Conservation (phyloP, 2,329 filamentous ascomycete species). For the Fusarium coicis region DNA sequence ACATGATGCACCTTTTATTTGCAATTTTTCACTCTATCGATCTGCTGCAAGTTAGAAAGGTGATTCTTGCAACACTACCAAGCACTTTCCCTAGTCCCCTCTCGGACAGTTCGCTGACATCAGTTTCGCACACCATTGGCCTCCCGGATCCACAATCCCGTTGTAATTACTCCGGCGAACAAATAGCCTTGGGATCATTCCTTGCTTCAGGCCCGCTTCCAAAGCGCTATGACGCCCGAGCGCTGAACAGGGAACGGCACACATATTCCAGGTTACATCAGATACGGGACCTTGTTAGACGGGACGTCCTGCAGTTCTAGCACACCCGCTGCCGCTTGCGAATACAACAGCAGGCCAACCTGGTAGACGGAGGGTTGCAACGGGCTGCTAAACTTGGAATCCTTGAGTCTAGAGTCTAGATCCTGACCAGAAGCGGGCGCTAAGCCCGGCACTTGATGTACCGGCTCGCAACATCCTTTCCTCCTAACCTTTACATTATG, state of each 20-base stretch:
- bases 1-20: fast-evolving
- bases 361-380: not conserved
- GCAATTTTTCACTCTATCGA: no score
- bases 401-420: not conserved
- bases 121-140: fast-evolving
- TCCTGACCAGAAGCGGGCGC: not conserved
- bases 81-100: no score
- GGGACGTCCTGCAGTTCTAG: not conserved
- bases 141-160: fast-evolving
- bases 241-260: not conserved
- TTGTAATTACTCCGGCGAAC: not conserved
- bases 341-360: not conserved
- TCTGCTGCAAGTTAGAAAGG: fast-evolving
- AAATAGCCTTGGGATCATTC: not conserved
- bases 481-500: no score
- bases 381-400: not conserved
- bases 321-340: not conserved
- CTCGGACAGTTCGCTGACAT: not conserved
- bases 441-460: not conserved
- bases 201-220: not conserved
- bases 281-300: not conserved
- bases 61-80: not conserved
- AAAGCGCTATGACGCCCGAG: not conserved
- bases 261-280: not conserved
- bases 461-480: fast-evolving